Evolutionary conservation across 1,284 basidiomycete species (phyloP).

Genomic region (Malassezia cuniculi): DNA sequence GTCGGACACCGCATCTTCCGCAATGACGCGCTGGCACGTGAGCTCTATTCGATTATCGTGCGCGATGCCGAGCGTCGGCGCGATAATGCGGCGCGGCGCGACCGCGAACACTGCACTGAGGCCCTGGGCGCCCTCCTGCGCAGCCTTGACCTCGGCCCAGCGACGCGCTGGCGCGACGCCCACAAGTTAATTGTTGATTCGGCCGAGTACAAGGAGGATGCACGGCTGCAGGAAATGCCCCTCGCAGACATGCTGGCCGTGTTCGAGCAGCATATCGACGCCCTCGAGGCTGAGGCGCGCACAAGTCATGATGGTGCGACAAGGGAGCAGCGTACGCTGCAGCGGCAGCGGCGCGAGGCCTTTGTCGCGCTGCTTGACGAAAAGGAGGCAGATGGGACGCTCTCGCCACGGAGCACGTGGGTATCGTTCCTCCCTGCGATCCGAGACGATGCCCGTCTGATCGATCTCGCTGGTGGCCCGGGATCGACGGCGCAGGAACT

Average conservation of each 20-base stretch:
- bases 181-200: slow-evolving; percentile 33
- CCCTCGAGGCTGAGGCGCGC: slow-evolving; percentile 27
- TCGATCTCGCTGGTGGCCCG: slow-evolving; percentile 70
- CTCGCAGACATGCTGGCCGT: slow-evolving; percentile 32
- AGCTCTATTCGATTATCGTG: slow-evolving; percentile 20
- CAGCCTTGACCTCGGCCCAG: slow-evolving; percentile 34
- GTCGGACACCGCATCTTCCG: slow-evolving; percentile 18
- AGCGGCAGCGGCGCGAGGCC: slow-evolving; percentile 29
- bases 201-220: slow-evolving; percentile 27
- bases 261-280: slow-evolving; percentile 35
- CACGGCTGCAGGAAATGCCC: slow-evolving; percentile 24
- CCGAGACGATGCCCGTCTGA: slow-evolving; percentile 66
- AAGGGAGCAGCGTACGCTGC: slow-evolving; percentile 12
- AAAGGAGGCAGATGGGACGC: slow-evolving; percentile 55
- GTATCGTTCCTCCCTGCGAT: slow-evolving; percentile 69
- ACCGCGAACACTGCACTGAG: slow-evolving; percentile 26
- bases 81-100: slow-evolving; percentile 13
- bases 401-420: slow-evolving; percentile 78
- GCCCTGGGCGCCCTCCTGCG: slow-evolving; percentile 34
- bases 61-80: slow-evolving; percentile 21
- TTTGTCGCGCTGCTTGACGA: slow-evolving; percentile 58
- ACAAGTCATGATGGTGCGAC: slow-evolving; percentile 10
- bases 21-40: slow-evolving; percentile 21
- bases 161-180: slow-evolving; percentile 42
- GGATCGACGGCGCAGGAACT: slow-evolving; percentile 88